phyloP scores from a whole-genome alignment of 208 protist species.

The Phytomonas sp. region DNA sequence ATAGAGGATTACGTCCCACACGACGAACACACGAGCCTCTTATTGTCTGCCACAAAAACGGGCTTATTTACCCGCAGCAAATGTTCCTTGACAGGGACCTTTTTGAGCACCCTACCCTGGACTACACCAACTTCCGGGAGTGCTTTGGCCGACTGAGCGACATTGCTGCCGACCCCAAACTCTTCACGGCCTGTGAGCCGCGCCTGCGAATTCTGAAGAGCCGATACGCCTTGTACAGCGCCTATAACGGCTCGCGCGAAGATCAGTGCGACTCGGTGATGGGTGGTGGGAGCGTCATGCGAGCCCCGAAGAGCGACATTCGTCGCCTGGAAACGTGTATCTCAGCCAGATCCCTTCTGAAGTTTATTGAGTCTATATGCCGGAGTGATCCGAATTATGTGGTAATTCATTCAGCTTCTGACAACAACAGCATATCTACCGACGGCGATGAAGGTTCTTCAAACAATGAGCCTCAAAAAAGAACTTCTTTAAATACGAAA shows the following conservation, averaged over 20 bases:
- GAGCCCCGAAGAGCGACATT: slow-evolving; percentile 44
- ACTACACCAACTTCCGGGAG: slow-evolving; percentile 35
- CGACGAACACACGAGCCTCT: no score
- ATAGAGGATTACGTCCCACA: no score
- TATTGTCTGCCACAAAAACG: slow-evolving; percentile 11
- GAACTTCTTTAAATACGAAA: no score
- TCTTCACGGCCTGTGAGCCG: slow-evolving; percentile 73
- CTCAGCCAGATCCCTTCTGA: slow-evolving; percentile 28
- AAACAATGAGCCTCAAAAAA: not conserved
- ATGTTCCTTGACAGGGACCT: slow-evolving; percentile 8
- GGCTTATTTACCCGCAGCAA: slow-evolving; percentile 23
- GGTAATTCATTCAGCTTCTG: slow-evolving; percentile 9
- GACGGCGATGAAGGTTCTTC: not conserved
- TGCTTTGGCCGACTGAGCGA: slow-evolving; percentile 28
- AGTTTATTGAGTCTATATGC: slow-evolving; percentile 30
- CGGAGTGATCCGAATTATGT: slow-evolving; percentile 12
- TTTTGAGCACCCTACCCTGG: slow-evolving; percentile 18
- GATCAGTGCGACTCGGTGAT: slow-evolving; percentile 36
- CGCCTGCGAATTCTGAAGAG: slow-evolving; percentile 66
- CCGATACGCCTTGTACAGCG: slow-evolving; percentile 54
- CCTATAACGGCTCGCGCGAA: slow-evolving; percentile 66
- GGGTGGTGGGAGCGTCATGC: slow-evolving; percentile 32
- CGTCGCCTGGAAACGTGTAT: slow-evolving; percentile 52
- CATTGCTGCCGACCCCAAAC: slow-evolving; percentile 24
- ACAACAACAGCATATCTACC: no score